These are phyloP conservation scores for Aspergillus olivimuriae DNA, from an alignment of 495 filamentous ascomycete genomes.

Conservation along the genomic window DNA sequence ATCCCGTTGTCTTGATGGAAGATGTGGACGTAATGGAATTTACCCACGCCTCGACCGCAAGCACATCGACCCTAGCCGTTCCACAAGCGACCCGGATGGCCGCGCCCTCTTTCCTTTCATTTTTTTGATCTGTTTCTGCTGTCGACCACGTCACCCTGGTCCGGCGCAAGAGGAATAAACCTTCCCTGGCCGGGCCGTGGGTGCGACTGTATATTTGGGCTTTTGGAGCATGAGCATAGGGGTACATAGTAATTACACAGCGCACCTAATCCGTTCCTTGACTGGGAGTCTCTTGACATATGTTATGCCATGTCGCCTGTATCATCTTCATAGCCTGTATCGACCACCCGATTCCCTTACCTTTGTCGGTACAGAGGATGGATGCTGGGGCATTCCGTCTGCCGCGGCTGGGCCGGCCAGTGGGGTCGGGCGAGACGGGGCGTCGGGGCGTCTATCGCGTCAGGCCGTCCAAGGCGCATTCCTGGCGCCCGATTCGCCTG, in stretches of 20 bases:
- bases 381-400: too few species aligned
- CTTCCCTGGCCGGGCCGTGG: too few species aligned
- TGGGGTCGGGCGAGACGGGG: too few species aligned
- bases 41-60: not conserved
- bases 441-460: too few species aligned
- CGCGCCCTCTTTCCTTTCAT: conserved; percentile 1
- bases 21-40: not conserved
- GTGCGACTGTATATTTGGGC: conserved; percentile 12
- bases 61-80: not conserved
- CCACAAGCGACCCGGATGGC: not conserved
- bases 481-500: too few species aligned
- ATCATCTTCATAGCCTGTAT: too few species aligned
- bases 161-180: not conserved
- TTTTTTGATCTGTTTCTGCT: not conserved
- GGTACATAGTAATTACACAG: conserved; percentile 14
- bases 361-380: too few species aligned
- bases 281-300: not conserved
- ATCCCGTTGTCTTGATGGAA: not conserved
- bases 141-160: not conserved
- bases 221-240: conserved; percentile 5
- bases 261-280: too few species aligned
- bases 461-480: too few species aligned
- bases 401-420: too few species aligned
- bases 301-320: not conserved
- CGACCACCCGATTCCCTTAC: too few species aligned